These are phyloP conservation scores for Tricholoma terreum DNA, from an alignment of 768 basidiomycete species.

Conservation along the genomic window DNA sequence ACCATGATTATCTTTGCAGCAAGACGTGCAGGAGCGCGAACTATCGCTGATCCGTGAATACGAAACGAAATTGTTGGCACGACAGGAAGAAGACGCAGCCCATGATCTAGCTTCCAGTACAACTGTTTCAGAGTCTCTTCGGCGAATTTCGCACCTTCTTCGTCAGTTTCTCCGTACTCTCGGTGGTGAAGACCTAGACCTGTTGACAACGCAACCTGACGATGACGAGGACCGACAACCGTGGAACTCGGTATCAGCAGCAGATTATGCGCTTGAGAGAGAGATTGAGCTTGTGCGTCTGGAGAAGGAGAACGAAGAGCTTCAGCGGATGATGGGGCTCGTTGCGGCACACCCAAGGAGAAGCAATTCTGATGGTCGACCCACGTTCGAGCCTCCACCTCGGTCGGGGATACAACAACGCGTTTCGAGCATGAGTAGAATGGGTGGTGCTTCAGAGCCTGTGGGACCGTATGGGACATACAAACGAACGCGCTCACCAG, in stretches of 20 bases:
- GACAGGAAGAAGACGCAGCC: slow-evolving; percentile 65
- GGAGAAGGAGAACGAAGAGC: slow-evolving; percentile 81
- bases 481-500: slow-evolving; percentile 30
- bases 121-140: slow-evolving; percentile 63
- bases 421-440: slow-evolving; percentile 20
- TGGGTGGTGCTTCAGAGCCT: slow-evolving; percentile 13
- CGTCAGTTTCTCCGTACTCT: slow-evolving; percentile 67
- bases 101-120: slow-evolving; percentile 60
- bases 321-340: slow-evolving; percentile 69
- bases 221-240: slow-evolving; percentile 40
- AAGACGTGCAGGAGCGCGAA: slow-evolving; percentile 91
- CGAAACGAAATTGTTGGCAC: slow-evolving; percentile 75
- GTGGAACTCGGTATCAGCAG: slow-evolving; percentile 34
- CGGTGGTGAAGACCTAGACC: slow-evolving; percentile 58
- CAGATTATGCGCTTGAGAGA: slow-evolving; percentile 82
- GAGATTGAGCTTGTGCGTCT: slow-evolving; percentile 88
- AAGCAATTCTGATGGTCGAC: slow-evolving; percentile 17
- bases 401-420: slow-evolving; percentile 12
- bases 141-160: slow-evolving; percentile 65
- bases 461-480: slow-evolving; percentile 45
- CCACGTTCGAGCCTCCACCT: slow-evolving; percentile 21
- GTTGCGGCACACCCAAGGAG: slow-evolving; percentile 27
- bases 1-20: slow-evolving; percentile 41
- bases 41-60: slow-evolving; percentile 87
- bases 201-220: slow-evolving; percentile 17